Percentiles rank a stretch among this genome's conserved stretches.
phyloP scores from a whole-genome alignment of 2,329 filamentous ascomycete species.

The Beauveria scarabaeidicola region DNA sequence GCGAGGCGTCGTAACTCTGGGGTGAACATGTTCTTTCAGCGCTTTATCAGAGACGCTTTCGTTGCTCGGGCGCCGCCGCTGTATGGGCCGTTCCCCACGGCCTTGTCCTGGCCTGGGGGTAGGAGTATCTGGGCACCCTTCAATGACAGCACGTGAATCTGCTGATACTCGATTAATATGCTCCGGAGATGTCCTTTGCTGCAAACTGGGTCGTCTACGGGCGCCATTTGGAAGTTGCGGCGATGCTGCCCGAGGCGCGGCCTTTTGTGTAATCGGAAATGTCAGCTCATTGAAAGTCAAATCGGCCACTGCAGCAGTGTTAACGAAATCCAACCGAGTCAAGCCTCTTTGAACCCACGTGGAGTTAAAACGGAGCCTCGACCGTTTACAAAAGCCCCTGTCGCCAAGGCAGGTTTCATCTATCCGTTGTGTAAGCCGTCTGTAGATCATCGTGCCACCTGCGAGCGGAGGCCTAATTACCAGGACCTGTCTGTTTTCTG shows the following conservation, averaged over 20 bases:
- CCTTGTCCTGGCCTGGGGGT: neutral
- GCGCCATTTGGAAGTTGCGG: slow-evolving; percentile 10
- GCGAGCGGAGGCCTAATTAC: slow-evolving; percentile 16
- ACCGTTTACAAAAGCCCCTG: slow-evolving; percentile 27
- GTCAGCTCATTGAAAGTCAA: slow-evolving; percentile 44
- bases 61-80: neutral
- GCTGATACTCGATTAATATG: neutral
- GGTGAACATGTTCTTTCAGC: neutral
- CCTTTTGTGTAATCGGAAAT: slow-evolving; percentile 28
- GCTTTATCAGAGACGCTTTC: neutral
- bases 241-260: slow-evolving; percentile 20
- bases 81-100: neutral
- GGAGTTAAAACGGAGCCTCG: slow-evolving; percentile 10
- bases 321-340: slow-evolving; percentile 4
- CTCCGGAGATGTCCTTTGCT: neutral
- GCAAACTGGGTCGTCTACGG: neutral
- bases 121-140: neutral
- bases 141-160: neutral
- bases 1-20: neutral
- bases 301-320: slow-evolving; percentile 35
- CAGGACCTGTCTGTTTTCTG: slow-evolving; percentile 31
- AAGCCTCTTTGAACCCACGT: neutral
- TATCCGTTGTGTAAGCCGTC: slow-evolving; percentile 12
- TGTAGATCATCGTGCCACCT: neutral
- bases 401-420: slow-evolving; percentile 26